Evolutionary conservation across 192 early-diverging fungal species (phyloP).

Genomic region (Coemansia sp.): DNA sequence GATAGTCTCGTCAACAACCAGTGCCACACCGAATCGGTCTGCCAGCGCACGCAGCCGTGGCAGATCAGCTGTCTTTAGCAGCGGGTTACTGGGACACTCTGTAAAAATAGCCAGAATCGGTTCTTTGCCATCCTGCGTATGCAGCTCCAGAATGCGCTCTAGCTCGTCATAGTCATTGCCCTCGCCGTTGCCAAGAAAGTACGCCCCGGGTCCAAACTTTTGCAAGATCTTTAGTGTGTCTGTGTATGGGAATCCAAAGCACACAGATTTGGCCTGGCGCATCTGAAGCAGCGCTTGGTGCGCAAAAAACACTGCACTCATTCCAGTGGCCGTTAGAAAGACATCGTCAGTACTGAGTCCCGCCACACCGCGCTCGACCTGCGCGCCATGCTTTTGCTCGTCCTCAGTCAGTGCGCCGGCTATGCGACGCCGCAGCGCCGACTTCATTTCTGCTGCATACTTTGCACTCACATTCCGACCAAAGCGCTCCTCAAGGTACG

Average conservation of each 20-base stretch:
- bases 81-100: slow-evolving; percentile 94
- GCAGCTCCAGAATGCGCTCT: slow-evolving; percentile 59
- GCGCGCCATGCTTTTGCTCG: slow-evolving; percentile 44
- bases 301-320: slow-evolving; percentile 91
- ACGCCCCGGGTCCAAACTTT: slow-evolving; percentile 88
- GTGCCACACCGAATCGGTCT: slow-evolving; percentile 69
- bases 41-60: slow-evolving; percentile 72
- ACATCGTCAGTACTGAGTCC: slow-evolving; percentile 77
- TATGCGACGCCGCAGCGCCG: slow-evolving; percentile 75
- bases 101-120: slow-evolving; percentile 80
- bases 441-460: slow-evolving; percentile 73
- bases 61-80: slow-evolving; percentile 82
- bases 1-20: slow-evolving; percentile 94
- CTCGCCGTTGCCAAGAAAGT: slow-evolving; percentile 86
- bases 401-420: slow-evolving; percentile 65
- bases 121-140: slow-evolving; percentile 44
- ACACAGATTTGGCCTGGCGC: slow-evolving; percentile 68
- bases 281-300: slow-evolving; percentile 65
- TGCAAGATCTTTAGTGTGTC: slow-evolving; percentile 97
- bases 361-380: slow-evolving; percentile 54
- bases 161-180: slow-evolving; percentile 72
- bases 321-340: slow-evolving; percentile 84
- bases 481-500: slow-evolving; percentile 91
- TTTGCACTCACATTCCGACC: slow-evolving; percentile 80
- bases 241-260: slow-evolving; percentile 94